phyloP scores from a whole-genome alignment of 345 rosid genomes.

The Garcia nutans region DNA sequence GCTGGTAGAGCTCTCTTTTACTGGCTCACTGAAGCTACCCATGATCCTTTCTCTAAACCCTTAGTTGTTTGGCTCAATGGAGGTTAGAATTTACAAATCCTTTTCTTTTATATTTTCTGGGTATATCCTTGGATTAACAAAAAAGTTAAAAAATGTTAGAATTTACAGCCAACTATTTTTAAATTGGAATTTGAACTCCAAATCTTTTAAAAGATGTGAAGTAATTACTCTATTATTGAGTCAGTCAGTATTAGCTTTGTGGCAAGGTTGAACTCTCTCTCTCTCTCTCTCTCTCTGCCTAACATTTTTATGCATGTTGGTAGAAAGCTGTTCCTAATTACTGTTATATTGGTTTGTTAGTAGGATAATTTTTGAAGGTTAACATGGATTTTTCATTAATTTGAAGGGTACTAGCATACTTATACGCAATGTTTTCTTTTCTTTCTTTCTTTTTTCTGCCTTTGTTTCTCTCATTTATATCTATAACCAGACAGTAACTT shows the following conservation, averaged over 20 bases:
- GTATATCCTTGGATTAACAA: no score
- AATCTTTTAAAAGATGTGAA: no score
- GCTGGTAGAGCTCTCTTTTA: constrained; percentile 90
- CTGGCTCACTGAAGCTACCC: constrained; percentile 83
- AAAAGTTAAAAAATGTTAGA: no score
- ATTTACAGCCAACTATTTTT: no score
- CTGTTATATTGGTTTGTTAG: constrained; percentile 26
- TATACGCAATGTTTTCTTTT: constrained; percentile 4
- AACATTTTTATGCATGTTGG: not conserved
- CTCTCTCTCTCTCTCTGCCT: not conserved
- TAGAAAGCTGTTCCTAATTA: not conserved
- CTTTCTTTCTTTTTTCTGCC: not conserved
- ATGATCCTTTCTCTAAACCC: constrained; percentile 60
- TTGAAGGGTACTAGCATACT: not conserved
- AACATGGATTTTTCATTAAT: not conserved
- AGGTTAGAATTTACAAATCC: constrained; percentile 37
- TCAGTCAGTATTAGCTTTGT: no score
- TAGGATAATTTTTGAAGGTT: not conserved
- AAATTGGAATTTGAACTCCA: no score
- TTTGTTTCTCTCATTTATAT: constrained; percentile 4
- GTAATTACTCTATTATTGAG: no score
- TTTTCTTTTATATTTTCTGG: not conserved
- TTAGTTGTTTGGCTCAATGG: constrained; percentile 96
- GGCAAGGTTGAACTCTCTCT: no score
- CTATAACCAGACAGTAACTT: constrained; percentile 15